Conservation (phyloP, 1,284 basidiomycete genomes). For the Amylostereum chailletii region DNA sequence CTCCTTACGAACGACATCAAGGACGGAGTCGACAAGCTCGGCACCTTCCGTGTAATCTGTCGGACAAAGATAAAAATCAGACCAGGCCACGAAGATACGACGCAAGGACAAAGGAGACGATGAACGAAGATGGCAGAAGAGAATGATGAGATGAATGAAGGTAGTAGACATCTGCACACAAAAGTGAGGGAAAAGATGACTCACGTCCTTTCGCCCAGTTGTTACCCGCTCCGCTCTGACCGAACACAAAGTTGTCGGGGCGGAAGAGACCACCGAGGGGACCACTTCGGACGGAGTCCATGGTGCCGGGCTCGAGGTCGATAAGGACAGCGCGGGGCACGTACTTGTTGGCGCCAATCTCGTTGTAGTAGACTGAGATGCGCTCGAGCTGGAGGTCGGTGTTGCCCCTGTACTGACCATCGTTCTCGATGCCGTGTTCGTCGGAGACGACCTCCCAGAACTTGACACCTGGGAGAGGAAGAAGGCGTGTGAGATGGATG, state of each 20-base stretch:
- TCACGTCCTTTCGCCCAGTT: conserved; percentile 93
- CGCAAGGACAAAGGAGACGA: background rate
- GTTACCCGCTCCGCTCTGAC: conserved; percentile 89
- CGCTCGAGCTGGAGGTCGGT: conserved; percentile 96
- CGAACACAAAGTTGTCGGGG: conserved; percentile 92
- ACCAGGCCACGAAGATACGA: conserved; percentile 1
- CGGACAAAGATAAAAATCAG: conserved; percentile 10
- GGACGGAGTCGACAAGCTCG: conserved; percentile 90
- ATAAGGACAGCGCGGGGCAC: conserved; percentile 93
- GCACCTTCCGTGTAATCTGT: conserved; percentile 90
- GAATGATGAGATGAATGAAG: conserved; percentile 4
- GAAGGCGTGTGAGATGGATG: background rate
- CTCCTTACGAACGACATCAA: conserved; percentile 86
- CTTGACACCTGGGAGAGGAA: conserved; percentile 69
- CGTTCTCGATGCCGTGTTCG: conserved; percentile 92
- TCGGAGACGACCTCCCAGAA: conserved; percentile 99
- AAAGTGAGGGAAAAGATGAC: conserved; percentile 23
- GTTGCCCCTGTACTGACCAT: conserved; percentile 90
- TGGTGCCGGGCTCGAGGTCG: conserved; percentile 94
- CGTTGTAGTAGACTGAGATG: conserved; percentile 95
- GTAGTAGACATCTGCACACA: conserved; percentile 17
- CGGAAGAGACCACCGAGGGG: conserved; percentile 84
- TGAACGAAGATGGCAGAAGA: conserved; percentile 2
- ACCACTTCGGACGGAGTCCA: conserved; percentile 89
- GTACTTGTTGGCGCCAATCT: conserved; percentile 87